Base-by-base conservation (phyloP, 305 asterid species). In the Solanum hybrid region DNA sequence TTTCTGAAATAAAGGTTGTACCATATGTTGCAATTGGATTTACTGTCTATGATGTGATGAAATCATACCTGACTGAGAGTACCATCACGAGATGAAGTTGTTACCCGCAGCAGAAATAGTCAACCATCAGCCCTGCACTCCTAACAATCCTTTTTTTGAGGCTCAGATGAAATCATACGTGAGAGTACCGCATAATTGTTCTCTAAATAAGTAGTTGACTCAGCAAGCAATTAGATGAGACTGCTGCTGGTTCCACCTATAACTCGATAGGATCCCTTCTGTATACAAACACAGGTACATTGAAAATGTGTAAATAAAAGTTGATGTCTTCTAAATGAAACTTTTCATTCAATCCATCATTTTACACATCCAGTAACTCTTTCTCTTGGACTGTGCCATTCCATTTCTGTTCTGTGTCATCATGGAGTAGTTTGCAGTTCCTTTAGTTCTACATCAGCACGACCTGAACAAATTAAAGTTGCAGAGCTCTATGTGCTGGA, bases 11-110 rank as follows among this genome's bases (percentile, higher is more conserved):
- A 90, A 95, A 97, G 99, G 98, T 95, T 65, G 98, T 95, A 45
- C 99, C 72, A 61, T 61, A 41, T 41, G 98, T 97, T 41, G 99
- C 99, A 36, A 97, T 97, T 86, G 99, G 99, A 79, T 97, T 97
- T 80, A 96, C 99, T 22, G 95, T 94, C 17, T 97, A 96, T 57
- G 99, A 97, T 90, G 93, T 92, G 87, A 92, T 96, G 97, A 96
- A 96, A 93, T 94, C 94, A 41, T 95, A 45, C 89, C 94, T 97
- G 92, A 41, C 57, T 41, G 92, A 92, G 92, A 88, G 99, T 96
- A 20, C 95, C 98, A 65, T 89, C 97, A 7, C 93, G 98, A 90
- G 98, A 97, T 4, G 95, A 95, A 89, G 96, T 93, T 76, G 90
- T 87, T 37, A 70, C 93, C 27, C 89, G 72, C 88, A 79, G 79